phyloP scores from a whole-genome alignment of 2,329 filamentous ascomycete genomes.

The Pseudogymnoascus verrucosus region DNA sequence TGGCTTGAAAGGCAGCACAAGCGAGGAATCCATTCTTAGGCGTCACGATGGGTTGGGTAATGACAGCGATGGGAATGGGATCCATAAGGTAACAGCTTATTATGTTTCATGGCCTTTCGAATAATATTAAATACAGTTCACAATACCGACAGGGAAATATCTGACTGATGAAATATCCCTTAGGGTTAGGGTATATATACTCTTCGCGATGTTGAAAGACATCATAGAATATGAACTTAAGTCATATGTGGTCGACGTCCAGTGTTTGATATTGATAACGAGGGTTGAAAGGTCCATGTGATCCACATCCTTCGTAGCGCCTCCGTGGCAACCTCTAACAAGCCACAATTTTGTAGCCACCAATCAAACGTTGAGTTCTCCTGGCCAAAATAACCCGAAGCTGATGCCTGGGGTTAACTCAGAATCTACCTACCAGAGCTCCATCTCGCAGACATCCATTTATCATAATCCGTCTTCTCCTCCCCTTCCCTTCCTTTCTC shows the following conservation, averaged over 20 bases:
- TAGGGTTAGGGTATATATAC: not conserved
- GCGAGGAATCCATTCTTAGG: slow-evolving; percentile 13
- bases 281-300: not conserved
- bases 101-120: not conserved
- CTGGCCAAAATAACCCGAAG: not conserved
- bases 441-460: not conserved
- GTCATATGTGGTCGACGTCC: not conserved
- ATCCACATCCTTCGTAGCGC: not conserved
- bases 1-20: slow-evolving; percentile 6
- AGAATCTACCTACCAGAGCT: not conserved
- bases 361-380: not conserved
- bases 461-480: not conserved
- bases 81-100: not conserved
- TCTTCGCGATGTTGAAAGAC: not conserved
- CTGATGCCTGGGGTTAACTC: not conserved
- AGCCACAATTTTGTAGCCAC: not conserved
- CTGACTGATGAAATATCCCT: not conserved
- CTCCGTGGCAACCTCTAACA: not conserved
- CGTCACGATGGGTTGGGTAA: not conserved
- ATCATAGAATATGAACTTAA: not conserved
- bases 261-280: not conserved
- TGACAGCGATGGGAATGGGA: not conserved
- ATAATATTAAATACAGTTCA: not conserved
- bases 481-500: no score
- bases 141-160: not conserved